These are phyloP conservation scores for Brassica incana DNA, from an alignment of 345 rosid species.

Conservation along the genomic window DNA sequence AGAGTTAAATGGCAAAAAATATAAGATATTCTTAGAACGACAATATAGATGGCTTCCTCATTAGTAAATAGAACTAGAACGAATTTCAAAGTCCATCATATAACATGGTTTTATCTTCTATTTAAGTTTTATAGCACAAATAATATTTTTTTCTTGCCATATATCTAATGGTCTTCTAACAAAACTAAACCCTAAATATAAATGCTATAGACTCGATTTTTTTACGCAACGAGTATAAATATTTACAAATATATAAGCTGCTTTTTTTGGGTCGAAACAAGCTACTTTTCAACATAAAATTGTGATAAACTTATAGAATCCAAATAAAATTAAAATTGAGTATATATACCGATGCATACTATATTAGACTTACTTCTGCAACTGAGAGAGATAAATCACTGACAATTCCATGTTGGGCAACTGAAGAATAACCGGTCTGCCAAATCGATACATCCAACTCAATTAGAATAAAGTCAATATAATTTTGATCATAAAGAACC, in stretches of 20 bases:
- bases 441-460: conserved; percentile 8
- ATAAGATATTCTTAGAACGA: background rate
- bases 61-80: background rate
- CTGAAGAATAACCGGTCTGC: conserved; percentile 48
- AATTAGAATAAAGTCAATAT: background rate
- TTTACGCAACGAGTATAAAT: background rate
- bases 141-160: background rate
- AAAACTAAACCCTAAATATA: background rate
- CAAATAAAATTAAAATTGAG: background rate
- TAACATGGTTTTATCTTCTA: background rate
- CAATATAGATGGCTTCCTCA: background rate
- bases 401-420: conserved; percentile 44
- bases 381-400: conserved; percentile 43
- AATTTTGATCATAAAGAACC: background rate
- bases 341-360: background rate
- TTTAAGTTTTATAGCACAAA: background rate
- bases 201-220: background rate
- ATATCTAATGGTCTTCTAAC: background rate
- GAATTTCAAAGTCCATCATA: background rate
- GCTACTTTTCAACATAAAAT: background rate
- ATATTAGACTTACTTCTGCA: conserved; percentile 31
- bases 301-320: background rate
- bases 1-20: background rate
- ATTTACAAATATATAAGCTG: background rate
- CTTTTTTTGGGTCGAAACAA: background rate